Base-by-base conservation (phyloP, 2,329 filamentous ascomycete genomes). In the Penicillium italicum region DNA sequence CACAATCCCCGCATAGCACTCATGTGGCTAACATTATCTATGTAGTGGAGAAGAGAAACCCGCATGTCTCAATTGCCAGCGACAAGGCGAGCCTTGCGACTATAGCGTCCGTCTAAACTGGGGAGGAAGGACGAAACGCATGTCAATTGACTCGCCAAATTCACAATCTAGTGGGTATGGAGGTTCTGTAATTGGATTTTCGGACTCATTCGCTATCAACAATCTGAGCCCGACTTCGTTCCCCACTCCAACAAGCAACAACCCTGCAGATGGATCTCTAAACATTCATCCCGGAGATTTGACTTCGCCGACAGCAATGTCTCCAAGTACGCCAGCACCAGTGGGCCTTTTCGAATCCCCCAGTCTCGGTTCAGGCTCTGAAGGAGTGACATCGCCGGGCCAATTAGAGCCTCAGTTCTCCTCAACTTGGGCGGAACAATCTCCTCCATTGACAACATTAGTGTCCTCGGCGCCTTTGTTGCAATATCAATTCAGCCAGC, bases 21-120 rank as follows among this genome's bases (percentile, higher is more conserved):
- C 26, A n/a, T 9, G 9, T 48, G 22, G 50, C 60, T 68, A 60
- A 67, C 47, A 16, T 4, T 18, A 16, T 5, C 12, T n/a, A 16
- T 54, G n/a, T 56, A 83, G 81, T 74, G 89, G 87, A 60, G 90
- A 93, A 72, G 86, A 89, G 68, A 87, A 87, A 62, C 89, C 90
- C 14, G 75, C 73, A 59, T 93, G 90, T 72, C 67, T 81, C 46
- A 91, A 91, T 67, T 93, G 90, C 72, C 80, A 85, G 64, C 85
- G 85, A 58, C 85, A 86, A 60, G 85, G 85, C 58, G 88, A 91
- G 68, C 76, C 77, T 44, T 94, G 90, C 76, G 89, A 94, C 72
- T 93, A 92, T 71, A 89, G 85, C 65, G 89, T 93, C 64, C 82
- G 88, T 31, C 76, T 93, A 61, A 92, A 92, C 66, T 93, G 90